Percentiles rank a stretch among this genome's conserved stretches.
Conservation (phyloP, 202 grass and related monocot species). For the Elaeis oleifera region DNA sequence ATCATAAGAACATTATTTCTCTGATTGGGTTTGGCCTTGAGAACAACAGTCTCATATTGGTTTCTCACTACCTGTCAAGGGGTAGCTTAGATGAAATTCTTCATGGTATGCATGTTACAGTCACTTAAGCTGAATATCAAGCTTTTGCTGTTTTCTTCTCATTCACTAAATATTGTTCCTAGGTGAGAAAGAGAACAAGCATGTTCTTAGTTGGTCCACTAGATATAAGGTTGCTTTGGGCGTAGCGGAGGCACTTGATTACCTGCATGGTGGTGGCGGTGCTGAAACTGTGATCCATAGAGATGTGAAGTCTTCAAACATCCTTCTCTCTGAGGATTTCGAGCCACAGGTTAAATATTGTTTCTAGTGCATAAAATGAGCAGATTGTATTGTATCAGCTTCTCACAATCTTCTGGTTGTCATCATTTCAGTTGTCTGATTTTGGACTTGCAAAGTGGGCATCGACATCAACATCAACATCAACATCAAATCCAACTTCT, state of each 20-base stretch:
- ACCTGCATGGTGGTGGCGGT: constrained; percentile 48
- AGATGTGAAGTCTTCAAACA: constrained; percentile 95
- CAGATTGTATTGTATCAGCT: constrained; percentile 6
- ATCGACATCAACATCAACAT: constrained; percentile 51
- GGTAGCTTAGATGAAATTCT: constrained; percentile 78
- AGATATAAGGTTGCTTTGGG: constrained; percentile 70
- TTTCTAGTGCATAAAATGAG: not conserved
- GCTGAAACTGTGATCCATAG: constrained; percentile 65
- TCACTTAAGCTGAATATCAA: not conserved
- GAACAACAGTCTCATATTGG: constrained; percentile 65
- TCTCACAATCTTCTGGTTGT: constrained; percentile 27
- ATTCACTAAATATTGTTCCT: not conserved
- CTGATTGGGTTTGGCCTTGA: constrained; percentile 79
- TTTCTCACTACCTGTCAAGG: constrained; percentile 63
- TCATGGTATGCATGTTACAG: constrained; percentile 45
- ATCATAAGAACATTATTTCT: constrained; percentile 67
- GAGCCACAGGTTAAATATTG: constrained; percentile 47
- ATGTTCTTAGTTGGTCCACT: constrained; percentile 50
- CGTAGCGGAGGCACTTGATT: constrained; percentile 70
- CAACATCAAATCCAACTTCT: constrained; percentile 53
- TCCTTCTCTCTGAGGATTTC: constrained; percentile 75
- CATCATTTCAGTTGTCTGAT: constrained; percentile 68
- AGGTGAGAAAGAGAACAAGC: constrained; percentile 42
- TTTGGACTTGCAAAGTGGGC: constrained; percentile 91
- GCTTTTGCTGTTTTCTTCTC: not conserved